Conservation (phyloP, 495 filamentous ascomycete genomes). For the Articulospora tetracladia region DNA sequence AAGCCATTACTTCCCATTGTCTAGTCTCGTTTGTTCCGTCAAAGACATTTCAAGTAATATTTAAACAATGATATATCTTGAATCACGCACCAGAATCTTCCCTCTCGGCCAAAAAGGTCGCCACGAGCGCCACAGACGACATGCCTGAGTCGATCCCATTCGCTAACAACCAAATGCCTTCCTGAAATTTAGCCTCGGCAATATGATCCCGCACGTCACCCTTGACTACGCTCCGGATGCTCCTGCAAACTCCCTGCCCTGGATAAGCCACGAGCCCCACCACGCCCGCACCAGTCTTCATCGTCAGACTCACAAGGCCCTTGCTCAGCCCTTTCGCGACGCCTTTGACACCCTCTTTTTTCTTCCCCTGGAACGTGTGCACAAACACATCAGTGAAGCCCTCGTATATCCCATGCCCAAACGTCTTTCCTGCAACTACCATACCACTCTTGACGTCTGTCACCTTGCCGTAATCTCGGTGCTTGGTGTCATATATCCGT, state of each 20-base stretch:
- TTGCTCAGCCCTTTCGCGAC: slow-evolving; percentile 16
- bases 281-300: slow-evolving; percentile 1
- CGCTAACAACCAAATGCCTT: neutral
- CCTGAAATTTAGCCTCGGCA: neutral
- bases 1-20: too few species aligned
- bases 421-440: slow-evolving; percentile 41
- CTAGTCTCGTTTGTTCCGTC: too few species aligned
- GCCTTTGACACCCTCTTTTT: slow-evolving; percentile 14
- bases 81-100: too few species aligned
- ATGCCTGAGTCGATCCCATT: neutral
- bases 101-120: neutral
- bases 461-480: slow-evolving; percentile 51
- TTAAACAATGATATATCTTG: too few species aligned
- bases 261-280: slow-evolving; percentile 6
- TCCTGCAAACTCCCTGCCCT: slow-evolving; percentile 3
- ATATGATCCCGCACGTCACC: neutral
- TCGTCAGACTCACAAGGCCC: slow-evolving; percentile 1
- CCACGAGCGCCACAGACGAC: neutral
- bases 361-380: slow-evolving; percentile 12
- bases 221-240: neutral
- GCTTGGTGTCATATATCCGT: slow-evolving; percentile 55
- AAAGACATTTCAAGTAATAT: too few species aligned
- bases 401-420: slow-evolving; percentile 14
- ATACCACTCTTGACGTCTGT: slow-evolving; percentile 52
- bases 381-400: slow-evolving; percentile 16